Evolutionary conservation across 371 early-diverging fungal genomes (phyloP).

Genomic region (Homolaphlyctis polyrhiza): DNA sequence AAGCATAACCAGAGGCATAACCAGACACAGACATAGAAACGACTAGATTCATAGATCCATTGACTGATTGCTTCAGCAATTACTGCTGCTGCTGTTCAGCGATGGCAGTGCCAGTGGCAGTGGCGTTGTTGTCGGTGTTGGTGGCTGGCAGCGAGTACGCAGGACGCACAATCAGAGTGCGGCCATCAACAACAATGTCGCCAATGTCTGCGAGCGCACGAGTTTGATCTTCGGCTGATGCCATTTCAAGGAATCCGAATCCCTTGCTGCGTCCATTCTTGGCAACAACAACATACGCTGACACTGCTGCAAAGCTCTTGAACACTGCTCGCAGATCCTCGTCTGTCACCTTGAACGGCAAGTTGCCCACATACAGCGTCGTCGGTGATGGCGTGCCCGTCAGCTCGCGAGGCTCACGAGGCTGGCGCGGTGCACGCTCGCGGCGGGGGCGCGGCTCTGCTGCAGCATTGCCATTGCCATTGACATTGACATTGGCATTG

Average conservation of each 20-base stretch:
- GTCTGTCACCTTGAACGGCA: constrained; percentile 79
- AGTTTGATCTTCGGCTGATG: constrained; percentile 69
- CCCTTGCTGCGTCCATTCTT: constrained; percentile 72
- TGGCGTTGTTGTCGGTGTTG: neutral
- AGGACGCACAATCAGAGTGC: constrained; percentile 29
- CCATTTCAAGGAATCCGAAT: constrained; percentile 87
- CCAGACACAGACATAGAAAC: too few relatives aligned
- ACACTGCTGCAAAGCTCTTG: constrained; percentile 60
- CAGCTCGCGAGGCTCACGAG: constrained; percentile 13
- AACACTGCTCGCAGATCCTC: constrained; percentile 72
- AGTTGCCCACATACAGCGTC: constrained; percentile 85
- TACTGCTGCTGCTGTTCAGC: too few relatives aligned
- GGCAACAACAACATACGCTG: constrained; percentile 62
- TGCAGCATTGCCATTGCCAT: neutral
- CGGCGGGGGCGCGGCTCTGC: constrained; percentile 5
- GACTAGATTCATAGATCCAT: too few relatives aligned
- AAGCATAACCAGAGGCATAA: too few relatives aligned
- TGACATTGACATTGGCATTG: neutral
- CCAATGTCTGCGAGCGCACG: constrained; percentile 64
- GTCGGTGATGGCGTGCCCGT: constrained; percentile 70
- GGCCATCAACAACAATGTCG: constrained; percentile 59
- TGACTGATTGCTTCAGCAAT: too few relatives aligned
- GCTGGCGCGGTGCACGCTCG: constrained; percentile 8
- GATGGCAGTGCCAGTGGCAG: neutral
- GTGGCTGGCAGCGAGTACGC: neutral